Base-by-base conservation (phyloP, 2,329 filamentous ascomycete genomes). In the Calonectria hawksworthii region DNA sequence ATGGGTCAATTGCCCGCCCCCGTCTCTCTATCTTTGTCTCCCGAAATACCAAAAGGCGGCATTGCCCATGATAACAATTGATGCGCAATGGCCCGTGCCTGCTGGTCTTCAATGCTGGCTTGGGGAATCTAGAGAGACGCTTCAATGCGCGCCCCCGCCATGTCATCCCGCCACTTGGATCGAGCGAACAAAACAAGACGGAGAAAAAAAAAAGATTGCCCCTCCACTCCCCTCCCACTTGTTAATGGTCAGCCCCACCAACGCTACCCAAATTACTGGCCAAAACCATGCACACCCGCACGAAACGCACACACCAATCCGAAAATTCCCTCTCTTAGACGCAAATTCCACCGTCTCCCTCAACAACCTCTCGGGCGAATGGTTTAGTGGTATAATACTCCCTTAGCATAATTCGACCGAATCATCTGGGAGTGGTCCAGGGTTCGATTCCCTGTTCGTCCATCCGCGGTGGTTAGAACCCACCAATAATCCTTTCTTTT, bases 401-500 rank as follows among this genome's bases (percentile, higher is more conserved):
- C 80, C 81, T 82, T 82, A 82, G 81, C 81, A 82, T 78, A 44
- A 69, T 81, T 76, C 67, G 51, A 76, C 65, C 47, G 79, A 79
- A 76, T 65, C 44, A 73, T 70, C 68, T 82, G 80, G 80, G 80
- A 82, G 81, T 81, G 81, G 81, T 82, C 81, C 81, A 80, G 81
- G 81, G 81, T 83, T 83, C 81, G 79, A 83, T 83, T 83, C 81
- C 81, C 81, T 80, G 81, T 83, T 82, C 78, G 81, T 83, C 81
- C 81, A 83, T 23, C 11, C 3, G 8, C 28, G 78, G 79, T 59
- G 79, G 79, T 81, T 81, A 65, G 10, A 80, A 32, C 14, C 77
- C 79, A 75, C 67, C 64, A 26, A 70, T 65, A 8, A 67, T 52
- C 61, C 68, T 66, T 75, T 64, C 56, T 75, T 80, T 81, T 69